These are phyloP conservation scores for Leccinum griseonigrum DNA, from an alignment of 1,284 basidiomycete genomes.

Conservation along the genomic window DNA sequence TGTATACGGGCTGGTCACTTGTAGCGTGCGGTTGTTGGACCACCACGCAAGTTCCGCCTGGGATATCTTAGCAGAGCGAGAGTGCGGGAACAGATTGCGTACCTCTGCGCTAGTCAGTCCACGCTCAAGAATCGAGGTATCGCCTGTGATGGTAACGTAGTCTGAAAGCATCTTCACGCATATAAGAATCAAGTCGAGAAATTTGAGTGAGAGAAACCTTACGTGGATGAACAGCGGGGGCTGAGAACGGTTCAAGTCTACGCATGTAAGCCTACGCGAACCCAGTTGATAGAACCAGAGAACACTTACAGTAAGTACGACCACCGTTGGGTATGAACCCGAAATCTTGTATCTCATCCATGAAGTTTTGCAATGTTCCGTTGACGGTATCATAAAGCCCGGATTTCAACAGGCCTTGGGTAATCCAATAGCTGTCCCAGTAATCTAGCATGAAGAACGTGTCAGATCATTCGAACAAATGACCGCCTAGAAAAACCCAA, in stretches of 20 bases:
- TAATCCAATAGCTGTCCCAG: constrained; percentile 88
- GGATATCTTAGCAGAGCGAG: constrained; percentile 31
- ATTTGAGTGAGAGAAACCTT: constrained; percentile 15
- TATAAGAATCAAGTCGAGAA: constrained; percentile 1
- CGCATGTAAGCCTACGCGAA: neutral
- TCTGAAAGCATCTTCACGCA: constrained; percentile 58
- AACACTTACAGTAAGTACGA: constrained; percentile 65
- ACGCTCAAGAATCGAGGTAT: constrained; percentile 59
- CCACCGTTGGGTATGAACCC: constrained; percentile 96
- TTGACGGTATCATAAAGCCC: constrained; percentile 74
- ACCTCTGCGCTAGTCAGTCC: constrained; percentile 64
- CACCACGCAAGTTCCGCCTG: constrained; percentile 84
- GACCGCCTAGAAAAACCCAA: constrained; percentile 22
- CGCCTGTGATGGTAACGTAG: constrained; percentile 59
- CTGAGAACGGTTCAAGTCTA: constrained; percentile 86
- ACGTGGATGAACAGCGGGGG: constrained; percentile 85
- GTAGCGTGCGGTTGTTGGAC: constrained; percentile 70
- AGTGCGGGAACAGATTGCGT: constrained; percentile 21
- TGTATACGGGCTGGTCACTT: constrained; percentile 73
- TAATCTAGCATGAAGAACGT: constrained; percentile 47
- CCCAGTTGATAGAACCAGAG: constrained; percentile 7
- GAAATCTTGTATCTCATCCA: constrained; percentile 80
- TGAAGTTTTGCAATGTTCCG: constrained; percentile 84
- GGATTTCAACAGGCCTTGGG: constrained; percentile 79
- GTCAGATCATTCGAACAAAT: constrained; percentile 14